Base-by-base conservation (phyloP, 2,329 filamentous ascomycete genomes). In the Coniosporium tulheliwenetii region DNA sequence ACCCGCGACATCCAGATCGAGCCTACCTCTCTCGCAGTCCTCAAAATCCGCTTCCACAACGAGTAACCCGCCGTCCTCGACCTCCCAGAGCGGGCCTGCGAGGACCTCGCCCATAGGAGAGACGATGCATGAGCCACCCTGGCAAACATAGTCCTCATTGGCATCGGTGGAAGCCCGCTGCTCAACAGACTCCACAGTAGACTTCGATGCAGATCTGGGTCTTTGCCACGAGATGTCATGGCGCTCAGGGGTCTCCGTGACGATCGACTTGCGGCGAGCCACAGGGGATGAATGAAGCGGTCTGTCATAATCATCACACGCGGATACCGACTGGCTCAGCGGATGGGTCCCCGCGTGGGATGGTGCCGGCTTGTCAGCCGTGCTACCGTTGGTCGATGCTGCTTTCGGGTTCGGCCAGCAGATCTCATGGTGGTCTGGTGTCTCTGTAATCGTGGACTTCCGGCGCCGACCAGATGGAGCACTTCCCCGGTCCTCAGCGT, bases 1-100 rank as follows among this genome's bases (percentile, higher is more conserved):
- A 0, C 87, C 87, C 2, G 77, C 85, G 32, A 84, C 77, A 63
- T 94, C 87, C 37, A 94, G 58, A 57, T 94, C 86, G 47, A 94
- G 57, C 40, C 85, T 67, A 0, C 86, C 87, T 8, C 84, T 70
- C 48, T 86, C 74, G 50, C 87, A 94, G 48, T 94, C 85, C 38
- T 93, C 82, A 52, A 95, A 80, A 53, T 95, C 85, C 3, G 87
- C 79, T 47, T 91, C 83, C 1, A 75, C 69, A 30, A 73, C 73
- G 39, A 86, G 62, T 29, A 94, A 57, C 0, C 75, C 73, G 3
- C 75, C 68, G 41, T 79, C 64, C 41, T 87, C 79, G 37, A 66
- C 60, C 44, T 93, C 83, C 86, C 86, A 94, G 43, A 91, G 65
- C 0, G 87, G 87, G 0, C 82, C 85, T 1, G 76, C 76, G 1